Evolutionary conservation across 148 eudicot genomes (phyloP), one percentile per base, ranked within the genome.

Genomic region (Drosera capensis): DNA sequence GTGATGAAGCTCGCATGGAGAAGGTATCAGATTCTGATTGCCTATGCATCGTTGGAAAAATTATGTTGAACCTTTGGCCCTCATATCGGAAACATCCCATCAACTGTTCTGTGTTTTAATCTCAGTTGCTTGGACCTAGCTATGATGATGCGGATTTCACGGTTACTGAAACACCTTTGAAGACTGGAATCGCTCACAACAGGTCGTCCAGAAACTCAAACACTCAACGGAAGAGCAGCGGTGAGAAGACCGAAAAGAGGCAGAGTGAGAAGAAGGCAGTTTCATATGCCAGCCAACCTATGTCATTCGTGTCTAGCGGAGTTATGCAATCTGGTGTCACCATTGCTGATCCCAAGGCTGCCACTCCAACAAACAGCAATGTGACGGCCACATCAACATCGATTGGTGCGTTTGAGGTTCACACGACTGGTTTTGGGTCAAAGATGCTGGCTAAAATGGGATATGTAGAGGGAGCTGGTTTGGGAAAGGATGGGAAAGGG

Each of bases 361-460:
- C 39, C 1, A 46, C 55, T 35, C 40, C 49, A n/a, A 45, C 18
- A 23, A 73, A 65, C 30, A 21, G 18, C 54, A 63, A 60, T 50
- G 68, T 40, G 3, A 39, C 25, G 1, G 57, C 59, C 29, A 62
- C 48, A 23, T 50, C 78, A 13, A 44, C 70, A 14, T 31, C 51
- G 9, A 49, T 75, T 36, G 95, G 85, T 59, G 78, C 94, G 48
- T 92, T 92, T 36, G 99, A 92, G 67, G 60, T 77, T 46, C 99
- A 85, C 75, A 92, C 99, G 20, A 92, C 68, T 17, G 99, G 99
- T 21, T 85, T 92, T 45, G 99, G 99, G 14, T 92, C 95, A 23
- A 92, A 74, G 69, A 85, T 92, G 88, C 65, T 92, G 95, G 95
- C 99, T 26, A 92, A 81, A 59, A 92, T 92, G 99, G 99, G 99